phyloP scores from a whole-genome alignment of 768 basidiomycete genomes.

The Boletus speciosus region DNA sequence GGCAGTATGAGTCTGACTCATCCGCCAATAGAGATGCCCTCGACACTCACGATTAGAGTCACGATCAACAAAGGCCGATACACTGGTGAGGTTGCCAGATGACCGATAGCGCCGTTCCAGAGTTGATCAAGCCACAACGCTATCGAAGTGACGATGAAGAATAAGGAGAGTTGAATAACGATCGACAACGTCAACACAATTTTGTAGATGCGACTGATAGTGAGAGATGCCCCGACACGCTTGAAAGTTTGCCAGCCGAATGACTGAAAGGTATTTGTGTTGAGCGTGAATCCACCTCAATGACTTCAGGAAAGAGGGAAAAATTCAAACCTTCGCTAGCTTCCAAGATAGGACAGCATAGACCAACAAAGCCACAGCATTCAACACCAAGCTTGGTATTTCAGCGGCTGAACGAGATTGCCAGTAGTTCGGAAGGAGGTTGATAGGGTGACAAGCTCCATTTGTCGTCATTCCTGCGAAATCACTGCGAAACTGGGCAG shows the following conservation, averaged over 20 bases:
- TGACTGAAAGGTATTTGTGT: conserved; percentile 33
- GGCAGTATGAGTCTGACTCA: not conserved
- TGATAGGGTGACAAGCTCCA: conserved; percentile 56
- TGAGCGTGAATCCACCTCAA: no score
- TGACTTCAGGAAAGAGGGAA: no score
- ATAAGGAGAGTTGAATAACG: conserved; percentile 69
- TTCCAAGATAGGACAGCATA: conserved; percentile 69
- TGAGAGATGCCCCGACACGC: conserved; percentile 50
- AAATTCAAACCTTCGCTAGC: conserved; percentile 57
- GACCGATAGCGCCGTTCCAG: conserved; percentile 61
- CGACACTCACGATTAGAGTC: conserved; percentile 54
- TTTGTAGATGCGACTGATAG: conserved; percentile 74
- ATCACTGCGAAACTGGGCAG: conserved; percentile 45
- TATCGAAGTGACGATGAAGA: conserved; percentile 70
- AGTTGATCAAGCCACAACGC: conserved; percentile 78
- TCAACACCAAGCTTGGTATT: conserved; percentile 59
- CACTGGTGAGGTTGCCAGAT: conserved; percentile 42
- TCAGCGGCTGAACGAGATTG: conserved; percentile 54
- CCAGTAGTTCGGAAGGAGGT: conserved; percentile 69
- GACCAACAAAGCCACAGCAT: conserved; percentile 54
- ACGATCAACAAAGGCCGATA: conserved; percentile 57
- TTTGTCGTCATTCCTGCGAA: conserved; percentile 45
- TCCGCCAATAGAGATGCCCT: not conserved
- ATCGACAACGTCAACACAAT: conserved; percentile 67
- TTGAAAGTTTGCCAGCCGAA: conserved; percentile 91